Conservation (phyloP, 345 rosid species). For the Camelina sativa region DNA sequence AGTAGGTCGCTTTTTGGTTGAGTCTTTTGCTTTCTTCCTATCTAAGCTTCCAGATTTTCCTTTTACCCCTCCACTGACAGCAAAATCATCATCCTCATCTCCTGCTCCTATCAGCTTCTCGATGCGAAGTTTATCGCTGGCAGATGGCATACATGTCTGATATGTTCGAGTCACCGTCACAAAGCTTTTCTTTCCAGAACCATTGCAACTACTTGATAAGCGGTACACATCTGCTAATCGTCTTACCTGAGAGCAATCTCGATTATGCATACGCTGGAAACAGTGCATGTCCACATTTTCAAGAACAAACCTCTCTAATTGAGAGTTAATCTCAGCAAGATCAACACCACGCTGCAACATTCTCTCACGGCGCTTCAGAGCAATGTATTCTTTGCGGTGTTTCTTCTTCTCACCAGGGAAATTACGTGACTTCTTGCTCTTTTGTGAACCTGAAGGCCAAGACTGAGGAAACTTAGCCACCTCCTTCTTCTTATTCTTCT, state of each 20-base stretch:
- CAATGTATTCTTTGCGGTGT: slow-evolving; percentile 77
- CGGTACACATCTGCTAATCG: slow-evolving; percentile 78
- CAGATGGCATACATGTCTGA: slow-evolving; percentile 85
- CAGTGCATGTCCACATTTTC: slow-evolving; percentile 62
- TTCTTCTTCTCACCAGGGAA: slow-evolving; percentile 95
- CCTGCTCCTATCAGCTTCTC: slow-evolving; percentile 85
- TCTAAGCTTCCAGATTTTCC: slow-evolving; percentile 46
- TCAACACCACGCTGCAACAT: slow-evolving; percentile 82
- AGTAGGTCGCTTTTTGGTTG: slow-evolving; percentile 43
- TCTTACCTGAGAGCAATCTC: slow-evolving; percentile 94
- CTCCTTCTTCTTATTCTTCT: slow-evolving; percentile 56
- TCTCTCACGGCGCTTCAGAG: slow-evolving; percentile 76
- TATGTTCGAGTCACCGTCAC: slow-evolving; percentile 70
- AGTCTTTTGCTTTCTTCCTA: slow-evolving; percentile 46
- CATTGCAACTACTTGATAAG: slow-evolving; percentile 62
- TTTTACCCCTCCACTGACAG: slow-evolving; percentile 52
- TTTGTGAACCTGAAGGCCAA: slow-evolving; percentile 65
- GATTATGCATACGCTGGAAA: slow-evolving; percentile 83
- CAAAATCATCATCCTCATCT: slow-evolving; percentile 62
- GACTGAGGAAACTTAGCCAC: slow-evolving; percentile 62
- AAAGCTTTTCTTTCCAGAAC: slow-evolving; percentile 94
- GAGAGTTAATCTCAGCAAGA: slow-evolving; percentile 68
- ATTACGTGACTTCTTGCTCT: slow-evolving; percentile 62
- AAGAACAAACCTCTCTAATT: slow-evolving; percentile 72
- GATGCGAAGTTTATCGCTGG: slow-evolving; percentile 71